Evolutionary conservation across 108 stramenopile genomes (phyloP).

Genomic region (Pseudonitzschia multiseries): DNA sequence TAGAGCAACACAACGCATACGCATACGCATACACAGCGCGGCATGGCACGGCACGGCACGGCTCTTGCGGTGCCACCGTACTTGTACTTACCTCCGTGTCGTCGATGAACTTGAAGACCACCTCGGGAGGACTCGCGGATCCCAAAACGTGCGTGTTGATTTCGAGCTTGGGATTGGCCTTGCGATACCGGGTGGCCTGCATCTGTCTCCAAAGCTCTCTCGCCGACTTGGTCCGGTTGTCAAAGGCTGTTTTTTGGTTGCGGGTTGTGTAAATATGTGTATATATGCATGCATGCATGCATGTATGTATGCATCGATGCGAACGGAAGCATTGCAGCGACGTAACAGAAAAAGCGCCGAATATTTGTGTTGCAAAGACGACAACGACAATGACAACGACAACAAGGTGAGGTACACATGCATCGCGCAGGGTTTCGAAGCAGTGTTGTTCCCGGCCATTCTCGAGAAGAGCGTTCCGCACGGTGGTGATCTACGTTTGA

Average conservation of each 20-base stretch:
- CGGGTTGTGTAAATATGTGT: no score
- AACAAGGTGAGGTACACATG: no score
- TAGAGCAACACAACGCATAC: background rate
- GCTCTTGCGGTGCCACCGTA: no score
- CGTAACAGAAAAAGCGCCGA: background rate
- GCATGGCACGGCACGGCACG: background rate
- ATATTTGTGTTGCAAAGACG: background rate
- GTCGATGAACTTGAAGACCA: conserved; percentile 67
- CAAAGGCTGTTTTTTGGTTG: conserved; percentile 50
- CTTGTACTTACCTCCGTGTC: conserved; percentile 58
- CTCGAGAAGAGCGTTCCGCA: background rate
- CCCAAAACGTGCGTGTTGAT: conserved; percentile 51
- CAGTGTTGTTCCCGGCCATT: no score
- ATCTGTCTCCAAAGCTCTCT: conserved; percentile 75
- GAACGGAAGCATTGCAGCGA: background rate
- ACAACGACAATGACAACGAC: no score
- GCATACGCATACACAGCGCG: background rate
- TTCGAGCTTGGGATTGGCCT: conserved; percentile 67
- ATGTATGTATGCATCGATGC: no score
- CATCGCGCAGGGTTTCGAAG: background rate
- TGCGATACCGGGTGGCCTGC: conserved; percentile 46
- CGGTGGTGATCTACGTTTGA: no score
- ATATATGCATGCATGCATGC: no score
- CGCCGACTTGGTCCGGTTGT: conserved; percentile 66
- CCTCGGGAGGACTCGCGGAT: conserved; percentile 52